Evolutionary conservation across 108 stramenopile genomes (phyloP), one percentile per base, ranked within the genome.

Genomic region (Nannochloropsis oceanica): DNA sequence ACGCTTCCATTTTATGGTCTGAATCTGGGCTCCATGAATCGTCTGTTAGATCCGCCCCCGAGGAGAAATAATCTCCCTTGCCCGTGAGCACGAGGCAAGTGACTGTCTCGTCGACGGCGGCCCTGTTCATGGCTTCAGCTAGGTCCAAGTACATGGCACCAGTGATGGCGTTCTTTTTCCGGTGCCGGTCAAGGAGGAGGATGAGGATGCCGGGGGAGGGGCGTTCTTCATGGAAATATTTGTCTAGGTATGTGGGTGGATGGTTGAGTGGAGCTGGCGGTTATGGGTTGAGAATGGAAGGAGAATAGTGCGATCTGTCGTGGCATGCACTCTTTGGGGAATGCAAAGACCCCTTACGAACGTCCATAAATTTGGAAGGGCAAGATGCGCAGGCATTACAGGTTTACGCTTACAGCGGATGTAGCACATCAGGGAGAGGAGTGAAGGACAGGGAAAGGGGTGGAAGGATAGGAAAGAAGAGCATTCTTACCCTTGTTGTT

Each of bases 11-110:
- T n/a, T 87, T 82, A 34, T 84, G 84, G 10, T 80, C 80, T 44
- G 27, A 25, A 10, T 80, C 83, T 42, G 84, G 80, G 34, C 79
- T 84, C 79, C 20, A 43, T 18, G 89, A 84, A 44, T 82, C 79
- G 84, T 84, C 86, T 18, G 80, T 79, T 26, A 93, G 79, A 84
- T 93, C 92, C 7, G 91, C 92, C 24, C 92, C 92, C 82, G 89
- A 88, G 18, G 89, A 88, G 81, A 92, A 93, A 81, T 89, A 92
- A 8, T 85, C 34, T 24, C 93, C 93, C 2, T 84, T 82, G 20
- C 93, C 93, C 0, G 93, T 92, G 81, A 92, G 82, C 42, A 92
- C 91, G 44, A 92, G 25, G 13, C 87, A 91, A 3, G 85, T 79
- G 8, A 92, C 83, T 18, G 91, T 80, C 22, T 83, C 44, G 90